phyloP scores from a whole-genome alignment of 2,329 filamentous ascomycete genomes.

The Clonostachys rosea region DNA sequence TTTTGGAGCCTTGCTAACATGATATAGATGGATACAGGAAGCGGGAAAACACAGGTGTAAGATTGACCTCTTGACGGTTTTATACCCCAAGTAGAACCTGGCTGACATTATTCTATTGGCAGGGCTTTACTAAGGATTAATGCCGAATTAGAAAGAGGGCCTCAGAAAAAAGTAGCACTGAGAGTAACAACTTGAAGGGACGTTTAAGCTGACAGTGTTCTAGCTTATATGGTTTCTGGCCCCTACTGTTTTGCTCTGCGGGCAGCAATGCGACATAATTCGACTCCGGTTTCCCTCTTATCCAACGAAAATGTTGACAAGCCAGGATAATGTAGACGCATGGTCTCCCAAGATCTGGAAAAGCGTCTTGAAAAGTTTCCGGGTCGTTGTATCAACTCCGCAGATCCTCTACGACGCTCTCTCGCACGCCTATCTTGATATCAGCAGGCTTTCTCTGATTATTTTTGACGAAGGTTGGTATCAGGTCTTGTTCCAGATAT shows the following conservation, averaged over 20 bases:
- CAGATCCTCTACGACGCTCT: slow-evolving; percentile 73
- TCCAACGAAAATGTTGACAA: slow-evolving; percentile 58
- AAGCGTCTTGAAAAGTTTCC: slow-evolving; percentile 55
- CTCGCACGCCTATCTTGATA: slow-evolving; percentile 65
- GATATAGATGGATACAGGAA: slow-evolving; percentile 76
- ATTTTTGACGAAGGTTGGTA: slow-evolving; percentile 76
- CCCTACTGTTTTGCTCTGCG: slow-evolving; percentile 63
- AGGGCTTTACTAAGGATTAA: slow-evolving; percentile 66
- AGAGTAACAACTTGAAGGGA: slow-evolving; percentile 19
- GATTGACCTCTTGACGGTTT: slow-evolving; percentile 11
- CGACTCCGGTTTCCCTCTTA: slow-evolving; percentile 53
- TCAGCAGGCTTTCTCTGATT: slow-evolving; percentile 60
- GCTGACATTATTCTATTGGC: slow-evolving; percentile 8
- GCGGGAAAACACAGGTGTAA: slow-evolving; percentile 75
- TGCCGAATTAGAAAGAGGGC: slow-evolving; percentile 53
- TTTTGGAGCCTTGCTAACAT: background rate
- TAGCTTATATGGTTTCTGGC: slow-evolving; percentile 70
- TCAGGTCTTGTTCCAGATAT: too few relatives aligned
- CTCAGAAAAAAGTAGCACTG: slow-evolving; percentile 44
- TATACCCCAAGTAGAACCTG: background rate
- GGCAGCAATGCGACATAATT: slow-evolving; percentile 62
- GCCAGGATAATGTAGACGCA: slow-evolving; percentile 64
- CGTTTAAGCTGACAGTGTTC: background rate
- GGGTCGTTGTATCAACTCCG: slow-evolving; percentile 74
- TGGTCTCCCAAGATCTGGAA: slow-evolving; percentile 72